Base-by-base conservation (phyloP, 2,329 filamentous ascomycete species). In the Clarireedia paspali region DNA sequence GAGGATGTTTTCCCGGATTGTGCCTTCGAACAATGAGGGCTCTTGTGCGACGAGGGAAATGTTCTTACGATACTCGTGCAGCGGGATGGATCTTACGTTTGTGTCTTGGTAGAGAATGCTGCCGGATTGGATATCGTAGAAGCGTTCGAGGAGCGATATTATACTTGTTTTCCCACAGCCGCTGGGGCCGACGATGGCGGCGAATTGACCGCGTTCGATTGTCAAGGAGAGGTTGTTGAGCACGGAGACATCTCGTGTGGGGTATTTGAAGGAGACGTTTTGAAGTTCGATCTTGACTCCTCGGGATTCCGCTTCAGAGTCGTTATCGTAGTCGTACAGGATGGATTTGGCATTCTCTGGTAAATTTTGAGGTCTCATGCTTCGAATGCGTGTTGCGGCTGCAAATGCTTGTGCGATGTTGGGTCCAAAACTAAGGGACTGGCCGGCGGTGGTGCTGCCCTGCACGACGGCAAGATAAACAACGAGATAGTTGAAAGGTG, bases 11-110 rank as follows among this genome's bases (percentile, higher is more conserved):
- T 91, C 86, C 15, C 81, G 77, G 17, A 90, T 77, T 0, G 82
- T 82, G 10, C 79, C 77, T 67, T 84, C 82, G n/a, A 66, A 66
- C 65, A 91, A 75, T 0, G 83, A 84, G 5, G 88, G 78, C 67
- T 91, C 87, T 69, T 91, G 88, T 2, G 85, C 82, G 0, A 91
- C 88, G 0, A 91, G 77, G 1, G 85, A 85, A 10, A 91, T 74
- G 27, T 81, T 72, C 55, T 77, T 75, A 36, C 88, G 80, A 66
- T 89, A 89, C n/a, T 77, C 71, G 57, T 76, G 76, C 0, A 86
- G 75, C 54, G 85, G 80, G 52, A 89, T 68, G 0, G 75, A 67
- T 1, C 73, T 68, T 45, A 91, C 81, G 62, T 85, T 77, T 49
- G 74, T 73, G 6, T 77, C 81, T 66, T 88, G 84, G 66, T 83